A percentile compares a stretch with the other conserved stretches of the same genome.
phyloP scores from a whole-genome alignment of 805 yeast genomes.

The Schwanniomyces vanrijiae region DNA sequence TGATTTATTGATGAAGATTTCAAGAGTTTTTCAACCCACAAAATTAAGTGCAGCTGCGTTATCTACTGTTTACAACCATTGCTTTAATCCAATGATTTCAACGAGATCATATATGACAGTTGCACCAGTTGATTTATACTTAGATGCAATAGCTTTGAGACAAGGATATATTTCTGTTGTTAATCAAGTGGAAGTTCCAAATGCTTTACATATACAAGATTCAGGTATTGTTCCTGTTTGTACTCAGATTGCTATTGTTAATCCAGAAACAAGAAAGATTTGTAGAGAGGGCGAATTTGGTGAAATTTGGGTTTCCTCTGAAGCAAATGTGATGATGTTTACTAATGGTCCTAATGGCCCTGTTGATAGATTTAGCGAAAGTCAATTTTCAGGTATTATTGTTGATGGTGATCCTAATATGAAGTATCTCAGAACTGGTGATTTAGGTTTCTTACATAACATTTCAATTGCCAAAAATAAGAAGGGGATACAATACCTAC shows the following conservation, averaged over 20 bases:
- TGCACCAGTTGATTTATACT: slow-evolving; percentile 82
- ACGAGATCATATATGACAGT: slow-evolving; percentile 85
- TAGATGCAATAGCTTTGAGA: slow-evolving; percentile 86
- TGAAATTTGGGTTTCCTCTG: slow-evolving; percentile 95
- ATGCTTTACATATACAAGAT: slow-evolving; percentile 80
- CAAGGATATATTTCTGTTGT: slow-evolving; percentile 84
- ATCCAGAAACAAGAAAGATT: slow-evolving; percentile 80
- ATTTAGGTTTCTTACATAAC: slow-evolving; percentile 86
- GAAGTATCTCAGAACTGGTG: slow-evolving; percentile 85
- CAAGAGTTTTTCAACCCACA: slow-evolving; percentile 62
- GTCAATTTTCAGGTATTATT: slow-evolving; percentile 63
- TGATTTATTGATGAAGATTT: slow-evolving; percentile 54
- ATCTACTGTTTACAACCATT: slow-evolving; percentile 75
- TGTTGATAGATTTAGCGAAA: slow-evolving; percentile 47
- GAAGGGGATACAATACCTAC: slow-evolving; percentile 26
- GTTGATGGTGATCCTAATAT: slow-evolving; percentile 57
- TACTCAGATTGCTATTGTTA: slow-evolving; percentile 90
- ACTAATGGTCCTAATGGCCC: slow-evolving; percentile 53
- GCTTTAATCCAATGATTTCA: slow-evolving; percentile 78
- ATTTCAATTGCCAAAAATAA: slow-evolving; percentile 49
- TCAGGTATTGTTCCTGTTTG: slow-evolving; percentile 96
- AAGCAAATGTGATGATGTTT: slow-evolving; percentile 70
- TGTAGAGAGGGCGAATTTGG: slow-evolving; percentile 93
- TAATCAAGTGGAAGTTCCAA: slow-evolving; percentile 66
- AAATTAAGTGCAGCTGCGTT: slow-evolving; percentile 67